Percentiles rank a stretch among this genome's conserved stretches.
Evolutionary conservation across 768 basidiomycete genomes (phyloP).

Genomic region (Leucocoprinus leucothites): DNA sequence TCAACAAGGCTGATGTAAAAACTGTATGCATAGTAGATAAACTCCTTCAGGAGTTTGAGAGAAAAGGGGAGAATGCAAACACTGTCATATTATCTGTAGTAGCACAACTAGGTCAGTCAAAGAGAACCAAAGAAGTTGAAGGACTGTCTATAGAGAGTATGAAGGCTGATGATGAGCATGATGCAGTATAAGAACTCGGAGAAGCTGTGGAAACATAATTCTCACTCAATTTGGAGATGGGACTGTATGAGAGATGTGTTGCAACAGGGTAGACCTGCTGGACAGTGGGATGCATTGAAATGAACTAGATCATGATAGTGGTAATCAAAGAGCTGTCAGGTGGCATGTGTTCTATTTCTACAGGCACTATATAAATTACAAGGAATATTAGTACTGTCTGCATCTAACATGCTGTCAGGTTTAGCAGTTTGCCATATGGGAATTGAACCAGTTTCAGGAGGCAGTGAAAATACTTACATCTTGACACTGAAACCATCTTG

Average conservation of each 20-base stretch:
- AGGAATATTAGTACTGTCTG: constrained; percentile 47
- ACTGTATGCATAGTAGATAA: constrained; percentile 92
- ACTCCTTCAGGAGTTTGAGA: constrained; percentile 89
- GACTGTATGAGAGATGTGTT: constrained; percentile 16
- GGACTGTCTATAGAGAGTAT: constrained; percentile 78
- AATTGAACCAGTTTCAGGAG: constrained; percentile 58
- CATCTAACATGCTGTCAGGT: constrained; percentile 62
- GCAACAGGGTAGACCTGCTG: constrained; percentile 24
- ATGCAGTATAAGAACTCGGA: constrained; percentile 70
- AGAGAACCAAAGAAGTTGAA: constrained; percentile 67
- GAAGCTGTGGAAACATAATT: constrained; percentile 77
- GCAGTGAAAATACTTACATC: constrained; percentile 42
- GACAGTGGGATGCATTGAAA: constrained; percentile 63
- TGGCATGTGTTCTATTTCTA: constrained; percentile 25
- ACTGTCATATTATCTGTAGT: constrained; percentile 53
- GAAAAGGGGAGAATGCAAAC: constrained; percentile 71
- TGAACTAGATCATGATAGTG: constrained; percentile 88
- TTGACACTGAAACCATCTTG: constrained; percentile 90
- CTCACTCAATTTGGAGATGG: constrained; percentile 58
- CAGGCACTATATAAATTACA: constrained; percentile 28
- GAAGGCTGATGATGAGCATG: constrained; percentile 62
- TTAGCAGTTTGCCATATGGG: constrained; percentile 61
- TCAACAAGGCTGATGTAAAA: constrained; percentile 92
- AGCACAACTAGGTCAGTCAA: constrained; percentile 42
- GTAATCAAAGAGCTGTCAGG: constrained; percentile 80